A percentile compares a stretch with the other conserved stretches of the same genome.
Conservation (phyloP, 106 monocot species). For the Gastrodia elata region DNA sequence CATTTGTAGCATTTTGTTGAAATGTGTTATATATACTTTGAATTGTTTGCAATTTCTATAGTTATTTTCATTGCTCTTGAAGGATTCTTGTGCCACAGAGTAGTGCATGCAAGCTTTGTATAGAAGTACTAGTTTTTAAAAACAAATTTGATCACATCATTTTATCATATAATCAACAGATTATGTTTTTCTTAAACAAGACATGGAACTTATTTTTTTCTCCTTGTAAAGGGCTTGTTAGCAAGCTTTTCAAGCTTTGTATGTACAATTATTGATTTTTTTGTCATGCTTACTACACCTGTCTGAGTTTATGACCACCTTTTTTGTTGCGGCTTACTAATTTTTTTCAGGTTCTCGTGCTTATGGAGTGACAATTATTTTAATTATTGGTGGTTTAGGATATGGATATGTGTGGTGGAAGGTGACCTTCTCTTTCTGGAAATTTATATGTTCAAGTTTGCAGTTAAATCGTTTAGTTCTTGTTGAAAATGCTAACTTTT, state of each 20-base stretch:
- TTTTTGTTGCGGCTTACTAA: neutral
- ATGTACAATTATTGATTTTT: neutral
- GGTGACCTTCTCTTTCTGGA: constrained; percentile 23
- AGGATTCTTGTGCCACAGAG: too few relatives aligned
- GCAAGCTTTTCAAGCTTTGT: neutral
- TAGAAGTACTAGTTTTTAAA: neutral
- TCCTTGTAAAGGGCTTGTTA: neutral
- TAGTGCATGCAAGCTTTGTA: neutral
- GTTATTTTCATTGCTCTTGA: neutral
- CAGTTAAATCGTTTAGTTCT: too few relatives aligned
- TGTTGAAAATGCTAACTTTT: too few relatives aligned
- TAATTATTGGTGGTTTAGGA: constrained; percentile 53
- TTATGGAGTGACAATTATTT: constrained; percentile 29
- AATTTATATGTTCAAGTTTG: neutral
- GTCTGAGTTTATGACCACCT: neutral
- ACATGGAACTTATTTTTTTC: neutral
- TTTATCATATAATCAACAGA: neutral
- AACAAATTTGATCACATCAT: neutral
- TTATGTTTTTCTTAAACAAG: neutral
- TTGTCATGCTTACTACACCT: neutral
- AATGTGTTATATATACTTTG: neutral
- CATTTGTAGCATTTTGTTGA: neutral
- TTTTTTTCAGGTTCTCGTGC: constrained; percentile 40
- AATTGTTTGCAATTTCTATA: neutral
- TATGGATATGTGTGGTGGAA: constrained; percentile 70